Evolutionary conservation across 495 filamentous ascomycete species (phyloP), one percentile per base, ranked within the genome.

Genomic region (Cercophora samala): DNA sequence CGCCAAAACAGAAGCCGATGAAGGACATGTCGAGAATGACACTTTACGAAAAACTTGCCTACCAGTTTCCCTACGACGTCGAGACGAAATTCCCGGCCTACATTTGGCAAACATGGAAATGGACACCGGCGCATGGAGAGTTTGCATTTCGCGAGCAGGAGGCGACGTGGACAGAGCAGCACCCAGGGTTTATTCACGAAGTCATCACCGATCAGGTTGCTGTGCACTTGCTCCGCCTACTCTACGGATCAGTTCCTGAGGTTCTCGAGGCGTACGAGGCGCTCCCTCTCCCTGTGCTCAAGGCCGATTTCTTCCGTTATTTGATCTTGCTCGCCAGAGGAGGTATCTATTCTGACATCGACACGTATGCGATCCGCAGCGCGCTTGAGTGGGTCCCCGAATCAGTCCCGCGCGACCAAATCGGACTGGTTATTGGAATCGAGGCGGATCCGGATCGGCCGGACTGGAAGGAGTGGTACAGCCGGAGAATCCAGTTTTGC

Each of bases 51-150:
- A 93, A 93, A 72, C 84, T 99, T 61, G 90, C 87, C 51, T 97
- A 96, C 81, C 90, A 96, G 72, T 99, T 94, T 75, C 93, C 93
- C 15, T 99, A 98, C 80, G 89, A 96, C 70, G 84, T 93, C 58
- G 88, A 92, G 68, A 76, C 81, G 65, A 93, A 92, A 76, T 99
- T 99, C 77, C 95, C 95, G 0, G 93, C 93, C 26, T 99, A 96
- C 78, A 96, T 99, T 67, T 99, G 95, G 95, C 95, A 99, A 81
- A 99, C 95, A 52, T 99, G 95, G 95, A 97, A 96, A 78, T 91
- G 89, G 75, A 90, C 88, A 1, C 95, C 96, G 1, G 85, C 89
- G 1, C 90, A 90, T n/a, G 82, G 86, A 63, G 86, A 91, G 66
- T 99, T 99, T 73, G 79, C 81, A 5, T 91, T 96, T 59, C 88